These are phyloP conservation scores for Nicotiana knightiana DNA, from an alignment of 257 asterid species.

Conservation along the genomic window DNA sequence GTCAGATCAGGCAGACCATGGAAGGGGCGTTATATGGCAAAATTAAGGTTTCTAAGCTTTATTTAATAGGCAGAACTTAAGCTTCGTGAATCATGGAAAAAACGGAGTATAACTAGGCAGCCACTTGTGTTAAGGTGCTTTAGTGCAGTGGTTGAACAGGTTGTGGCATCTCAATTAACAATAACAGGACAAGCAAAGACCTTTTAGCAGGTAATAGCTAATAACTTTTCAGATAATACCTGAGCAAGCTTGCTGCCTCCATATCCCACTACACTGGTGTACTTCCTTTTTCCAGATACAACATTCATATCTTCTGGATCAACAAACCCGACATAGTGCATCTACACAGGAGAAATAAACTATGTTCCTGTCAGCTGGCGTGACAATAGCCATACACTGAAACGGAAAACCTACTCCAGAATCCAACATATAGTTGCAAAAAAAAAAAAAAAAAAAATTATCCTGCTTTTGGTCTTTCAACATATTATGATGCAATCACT, in stretches of 20 bases:
- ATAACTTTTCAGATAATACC: constrained; percentile 33
- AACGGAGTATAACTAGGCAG: not conserved
- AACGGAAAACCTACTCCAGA: not conserved
- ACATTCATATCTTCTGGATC: constrained; percentile 97
- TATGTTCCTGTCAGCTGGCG: not conserved
- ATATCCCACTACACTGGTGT: constrained; percentile 73
- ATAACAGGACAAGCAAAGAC: not conserved
- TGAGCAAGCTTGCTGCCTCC: constrained; percentile 84
- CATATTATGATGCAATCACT: not conserved
- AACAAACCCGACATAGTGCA: constrained; percentile 87
- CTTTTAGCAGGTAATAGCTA: not conserved
- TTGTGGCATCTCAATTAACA: not conserved
- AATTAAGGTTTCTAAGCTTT: not conserved
- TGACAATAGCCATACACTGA: not conserved
- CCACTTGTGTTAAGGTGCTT: not conserved
- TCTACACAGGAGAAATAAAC: constrained; percentile 35
- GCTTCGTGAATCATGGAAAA: not conserved
- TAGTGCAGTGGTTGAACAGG: not conserved
- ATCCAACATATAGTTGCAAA: not conserved
- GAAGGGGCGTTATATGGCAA: not conserved
- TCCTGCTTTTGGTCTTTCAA: not conserved
- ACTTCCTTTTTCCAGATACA: constrained; percentile 78
- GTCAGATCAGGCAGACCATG: not conserved
- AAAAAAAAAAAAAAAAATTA: no score
- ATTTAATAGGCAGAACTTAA: not conserved